Evolutionary conservation across 345 rosid species (phyloP).

Genomic region (Ceriops zippeliana): DNA sequence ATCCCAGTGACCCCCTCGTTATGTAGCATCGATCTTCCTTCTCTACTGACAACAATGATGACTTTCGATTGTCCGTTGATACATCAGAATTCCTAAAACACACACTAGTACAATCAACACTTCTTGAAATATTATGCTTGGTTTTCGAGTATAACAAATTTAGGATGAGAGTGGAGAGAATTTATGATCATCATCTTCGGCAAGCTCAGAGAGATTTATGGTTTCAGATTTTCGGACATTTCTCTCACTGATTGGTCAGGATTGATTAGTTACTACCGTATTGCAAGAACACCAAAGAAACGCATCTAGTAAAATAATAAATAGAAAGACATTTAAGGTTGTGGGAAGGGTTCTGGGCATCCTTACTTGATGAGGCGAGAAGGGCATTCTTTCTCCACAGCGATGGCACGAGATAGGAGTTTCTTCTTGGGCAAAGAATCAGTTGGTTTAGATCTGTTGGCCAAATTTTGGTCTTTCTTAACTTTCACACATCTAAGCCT

Average conservation of each 20-base stretch:
- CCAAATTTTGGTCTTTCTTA: slow-evolving; percentile 53
- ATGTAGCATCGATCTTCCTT: slow-evolving; percentile 84
- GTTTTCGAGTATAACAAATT: not conserved
- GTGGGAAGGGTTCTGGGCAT: not conserved
- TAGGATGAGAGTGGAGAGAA: not conserved
- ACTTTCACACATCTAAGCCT: slow-evolving; percentile 76
- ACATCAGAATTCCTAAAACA: slow-evolving; percentile 49
- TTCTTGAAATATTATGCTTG: not conserved
- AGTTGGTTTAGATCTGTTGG: slow-evolving; percentile 40
- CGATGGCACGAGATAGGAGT: slow-evolving; percentile 38
- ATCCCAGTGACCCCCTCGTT: slow-evolving; percentile 73
- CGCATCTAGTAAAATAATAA: not conserved
- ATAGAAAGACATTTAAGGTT: not conserved
- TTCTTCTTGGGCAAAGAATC: slow-evolving; percentile 60
- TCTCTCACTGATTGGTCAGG: not conserved
- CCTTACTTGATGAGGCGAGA: slow-evolving; percentile 56
- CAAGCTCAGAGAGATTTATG: not conserved
- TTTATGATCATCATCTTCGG: not conserved
- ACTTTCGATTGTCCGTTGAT: slow-evolving; percentile 42
- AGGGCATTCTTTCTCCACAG: slow-evolving; percentile 53
- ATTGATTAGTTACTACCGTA: not conserved
- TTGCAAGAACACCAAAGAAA: not conserved
- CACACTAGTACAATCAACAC: slow-evolving; percentile 5
- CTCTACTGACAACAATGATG: slow-evolving; percentile 52
- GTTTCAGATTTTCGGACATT: not conserved